A percentile compares a stretch with the other conserved stretches of the same genome.
Evolutionary conservation across 352 stramenopile genomes (phyloP).

Genomic region (Pythium dissotocum): DNA sequence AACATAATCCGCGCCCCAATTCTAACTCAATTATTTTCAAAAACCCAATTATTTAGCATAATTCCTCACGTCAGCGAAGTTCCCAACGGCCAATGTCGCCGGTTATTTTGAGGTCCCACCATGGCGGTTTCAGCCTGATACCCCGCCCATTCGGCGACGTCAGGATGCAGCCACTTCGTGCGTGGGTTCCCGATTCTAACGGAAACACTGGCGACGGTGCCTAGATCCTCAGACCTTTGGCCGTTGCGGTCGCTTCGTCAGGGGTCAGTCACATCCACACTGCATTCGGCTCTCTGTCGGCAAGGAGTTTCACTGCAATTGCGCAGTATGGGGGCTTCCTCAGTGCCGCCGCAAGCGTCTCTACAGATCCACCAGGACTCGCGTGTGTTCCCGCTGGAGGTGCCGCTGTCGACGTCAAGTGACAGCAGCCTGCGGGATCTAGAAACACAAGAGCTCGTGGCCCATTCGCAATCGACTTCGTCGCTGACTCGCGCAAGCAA

Average conservation of each 20-base stretch:
- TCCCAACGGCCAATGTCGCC: background rate
- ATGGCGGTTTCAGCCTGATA: background rate
- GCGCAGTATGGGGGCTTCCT: background rate
- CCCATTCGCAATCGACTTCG: conserved; percentile 4
- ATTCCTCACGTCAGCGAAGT: too few species aligned
- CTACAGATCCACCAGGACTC: background rate
- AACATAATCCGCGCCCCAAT: too few species aligned
- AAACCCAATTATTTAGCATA: too few species aligned
- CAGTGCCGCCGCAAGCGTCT: background rate
- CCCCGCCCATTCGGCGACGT: background rate
- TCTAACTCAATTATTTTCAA: too few species aligned
- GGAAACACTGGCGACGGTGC: background rate
- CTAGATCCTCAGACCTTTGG: background rate
- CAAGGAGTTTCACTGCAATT: background rate
- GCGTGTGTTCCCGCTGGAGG: background rate
- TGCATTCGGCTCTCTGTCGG: background rate
- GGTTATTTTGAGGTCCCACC: background rate
- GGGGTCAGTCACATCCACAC: background rate
- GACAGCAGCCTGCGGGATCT: conserved; percentile 3
- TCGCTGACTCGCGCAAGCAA: background rate
- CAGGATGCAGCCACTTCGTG: background rate
- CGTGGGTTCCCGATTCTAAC: background rate
- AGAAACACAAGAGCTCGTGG: conserved; percentile 17
- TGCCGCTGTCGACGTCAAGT: conserved; percentile 11
- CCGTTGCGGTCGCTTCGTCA: too few species aligned